These are phyloP conservation scores for Stentor roeselii DNA, from an alignment of 73 alveolate genomes.

Conservation along the genomic window DNA sequence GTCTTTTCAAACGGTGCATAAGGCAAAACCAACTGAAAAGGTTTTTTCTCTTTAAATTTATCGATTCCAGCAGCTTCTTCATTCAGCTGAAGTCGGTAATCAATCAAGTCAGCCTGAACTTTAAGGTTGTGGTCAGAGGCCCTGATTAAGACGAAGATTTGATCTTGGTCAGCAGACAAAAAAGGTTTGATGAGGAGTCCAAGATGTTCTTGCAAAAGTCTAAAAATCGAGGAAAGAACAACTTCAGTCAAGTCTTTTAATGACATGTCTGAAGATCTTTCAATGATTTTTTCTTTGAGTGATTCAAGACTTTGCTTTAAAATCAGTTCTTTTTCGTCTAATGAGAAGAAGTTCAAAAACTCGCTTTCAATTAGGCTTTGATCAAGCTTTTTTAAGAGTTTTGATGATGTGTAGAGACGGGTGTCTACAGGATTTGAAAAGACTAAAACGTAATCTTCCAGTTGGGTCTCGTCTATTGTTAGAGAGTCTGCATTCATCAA, in stretches of 20 bases:
- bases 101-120: constrained; percentile 27
- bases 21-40: constrained; percentile 2
- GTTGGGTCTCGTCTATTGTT: not conserved
- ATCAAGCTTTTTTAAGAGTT: not conserved
- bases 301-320: not conserved
- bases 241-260: not conserved
- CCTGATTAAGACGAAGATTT: not conserved
- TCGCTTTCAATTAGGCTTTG: not conserved
- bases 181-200: not conserved
- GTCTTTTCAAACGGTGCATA: constrained; percentile 18
- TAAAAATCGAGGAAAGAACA: too few species aligned
- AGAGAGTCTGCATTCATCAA: not conserved
- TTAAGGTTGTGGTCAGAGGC: not conserved
- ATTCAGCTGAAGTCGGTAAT: not conserved
- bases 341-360: not conserved
- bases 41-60: not conserved
- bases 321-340: not conserved
- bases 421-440: constrained; percentile 1
- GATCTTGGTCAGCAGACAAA: constrained; percentile 3
- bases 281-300: not conserved
- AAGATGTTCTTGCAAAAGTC: not conserved
- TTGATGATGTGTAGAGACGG: not conserved
- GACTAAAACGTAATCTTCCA: constrained; percentile 4
- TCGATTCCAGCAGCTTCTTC: constrained; percentile 12
- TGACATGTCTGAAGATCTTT: not conserved